A percentile compares a stretch with the other conserved stretches of the same genome.
Conservation (phyloP, 2,329 filamentous ascomycete species). For the Aspergillus brasiliensis region DNA sequence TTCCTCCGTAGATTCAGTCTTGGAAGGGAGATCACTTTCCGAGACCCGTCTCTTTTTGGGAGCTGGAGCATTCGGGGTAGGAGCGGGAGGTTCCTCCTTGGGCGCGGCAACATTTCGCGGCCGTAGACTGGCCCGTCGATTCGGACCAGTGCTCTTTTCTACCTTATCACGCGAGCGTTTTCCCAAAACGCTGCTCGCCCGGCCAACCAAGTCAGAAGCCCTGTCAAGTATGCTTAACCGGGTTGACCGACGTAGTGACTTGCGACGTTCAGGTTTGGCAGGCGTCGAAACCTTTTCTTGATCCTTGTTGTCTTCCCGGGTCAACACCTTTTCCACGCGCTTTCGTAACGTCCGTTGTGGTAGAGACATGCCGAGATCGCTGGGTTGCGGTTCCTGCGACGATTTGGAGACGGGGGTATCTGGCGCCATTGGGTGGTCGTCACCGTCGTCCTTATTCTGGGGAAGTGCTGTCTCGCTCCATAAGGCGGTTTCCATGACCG, state of each 20-base stretch:
- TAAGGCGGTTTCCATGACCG: constrained; percentile 41
- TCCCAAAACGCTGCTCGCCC: constrained; percentile 57
- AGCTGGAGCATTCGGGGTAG: constrained; percentile 29
- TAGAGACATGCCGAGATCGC: constrained; percentile 28
- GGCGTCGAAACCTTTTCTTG: constrained; percentile 25
- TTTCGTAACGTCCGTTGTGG: constrained; percentile 35
- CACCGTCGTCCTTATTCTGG: constrained; percentile 21
- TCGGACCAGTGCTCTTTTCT: constrained; percentile 60
- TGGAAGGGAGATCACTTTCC: constrained; percentile 34
- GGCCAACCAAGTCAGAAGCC: constrained; percentile 48
- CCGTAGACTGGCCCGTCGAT: constrained; percentile 60
- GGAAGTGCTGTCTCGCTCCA: constrained; percentile 28
- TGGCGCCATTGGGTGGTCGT: constrained; percentile 32
- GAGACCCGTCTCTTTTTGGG: constrained; percentile 48
- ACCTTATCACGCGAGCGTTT: constrained; percentile 63
- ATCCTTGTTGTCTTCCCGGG: constrained; percentile 27
- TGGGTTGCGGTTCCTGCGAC: constrained; percentile 31
- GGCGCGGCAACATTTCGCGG: constrained; percentile 40
- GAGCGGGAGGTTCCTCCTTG: constrained; percentile 26
- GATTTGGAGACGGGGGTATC: constrained; percentile 40
- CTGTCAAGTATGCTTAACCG: constrained; percentile 47
- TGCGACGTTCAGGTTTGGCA: constrained; percentile 28
- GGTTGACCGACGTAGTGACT: constrained; percentile 44
- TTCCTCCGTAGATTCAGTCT: constrained; percentile 23
- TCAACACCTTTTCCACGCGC: constrained; percentile 33